Evolutionary conservation across 768 basidiomycete genomes (phyloP).

Genomic region (Lyophyllum shimeji): DNA sequence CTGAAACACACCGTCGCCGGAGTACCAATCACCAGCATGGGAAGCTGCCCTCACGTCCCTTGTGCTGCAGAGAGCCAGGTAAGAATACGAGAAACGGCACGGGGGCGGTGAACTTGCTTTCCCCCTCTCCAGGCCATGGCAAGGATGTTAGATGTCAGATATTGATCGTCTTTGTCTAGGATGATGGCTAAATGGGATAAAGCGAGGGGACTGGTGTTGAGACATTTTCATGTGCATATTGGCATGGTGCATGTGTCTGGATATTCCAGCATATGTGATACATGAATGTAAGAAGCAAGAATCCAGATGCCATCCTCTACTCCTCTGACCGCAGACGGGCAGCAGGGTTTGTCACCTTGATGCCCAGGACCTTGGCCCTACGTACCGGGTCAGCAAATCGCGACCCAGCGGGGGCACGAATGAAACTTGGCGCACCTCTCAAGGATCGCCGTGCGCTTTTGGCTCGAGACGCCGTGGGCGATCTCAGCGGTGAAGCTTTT

Average conservation of each 20-base stretch:
- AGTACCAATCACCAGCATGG: conserved; percentile 94
- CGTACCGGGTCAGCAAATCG: conserved; percentile 8
- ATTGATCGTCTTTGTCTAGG: neutral
- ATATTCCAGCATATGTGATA: conserved; percentile 57
- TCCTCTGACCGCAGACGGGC: conserved; percentile 96
- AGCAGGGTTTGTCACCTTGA: conserved; percentile 93
- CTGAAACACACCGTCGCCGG: conserved; percentile 51
- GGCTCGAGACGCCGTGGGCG: conserved; percentile 93
- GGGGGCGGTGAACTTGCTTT: conserved; percentile 16
- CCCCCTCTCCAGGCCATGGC: conserved; percentile 18
- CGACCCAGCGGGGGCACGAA: neutral
- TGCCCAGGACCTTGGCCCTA: conserved; percentile 81
- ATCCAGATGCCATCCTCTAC: conserved; percentile 46
- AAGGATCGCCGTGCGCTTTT: conserved; percentile 89
- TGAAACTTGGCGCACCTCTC: conserved; percentile 61
- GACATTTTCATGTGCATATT: conserved; percentile 7
- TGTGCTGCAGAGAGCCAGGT: conserved; percentile 4
- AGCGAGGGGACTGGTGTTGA: neutral
- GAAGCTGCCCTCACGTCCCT: conserved; percentile 52
- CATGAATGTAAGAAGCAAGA: conserved; percentile 42
- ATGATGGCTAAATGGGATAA: conserved; percentile 4
- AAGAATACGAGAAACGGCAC: neutral
- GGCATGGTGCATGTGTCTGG: conserved; percentile 42
- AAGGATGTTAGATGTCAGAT: neutral
- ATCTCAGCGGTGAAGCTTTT: conserved; percentile 95